A percentile compares a stretch with the other conserved stretches of the same genome.
These are phyloP conservation scores for Termitomyces sp. DNA, from an alignment of 768 basidiomycete species.

Conservation along the genomic window DNA sequence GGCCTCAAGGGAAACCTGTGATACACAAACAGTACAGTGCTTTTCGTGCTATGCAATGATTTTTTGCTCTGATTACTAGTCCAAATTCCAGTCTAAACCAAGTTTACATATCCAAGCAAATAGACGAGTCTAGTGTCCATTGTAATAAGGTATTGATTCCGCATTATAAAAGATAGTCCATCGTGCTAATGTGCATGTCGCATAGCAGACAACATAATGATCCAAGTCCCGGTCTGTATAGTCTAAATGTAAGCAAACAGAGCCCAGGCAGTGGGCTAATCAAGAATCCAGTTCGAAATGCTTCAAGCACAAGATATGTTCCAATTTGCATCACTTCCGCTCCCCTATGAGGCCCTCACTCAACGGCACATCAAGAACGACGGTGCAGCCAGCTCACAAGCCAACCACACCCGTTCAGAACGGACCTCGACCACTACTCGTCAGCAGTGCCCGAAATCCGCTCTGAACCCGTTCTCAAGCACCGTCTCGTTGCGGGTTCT, in stretches of 20 bases:
- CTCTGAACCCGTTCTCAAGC: neutral
- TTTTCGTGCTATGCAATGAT: neutral
- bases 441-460: neutral
- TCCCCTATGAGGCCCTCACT: neutral
- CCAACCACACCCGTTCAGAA: neutral
- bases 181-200: neutral
- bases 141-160: neutral
- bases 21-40: neutral
- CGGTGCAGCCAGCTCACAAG: neutral
- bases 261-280: neutral
- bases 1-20: too few species aligned
- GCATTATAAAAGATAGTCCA: neutral
- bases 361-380: neutral
- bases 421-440: neutral
- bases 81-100: neutral
- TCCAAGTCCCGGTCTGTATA: neutral
- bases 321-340: neutral
- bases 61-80: neutral
- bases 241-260: neutral
- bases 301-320: neutral
- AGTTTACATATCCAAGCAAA: neutral
- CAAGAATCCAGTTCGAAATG: neutral
- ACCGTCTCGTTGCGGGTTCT: neutral
- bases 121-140: neutral
- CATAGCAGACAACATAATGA: neutral